Percentiles rank a stretch among this genome's conserved stretches.
These are phyloP conservation scores for Irpex sp. DNA, from an alignment of 1,284 basidiomycete genomes.

Conservation along the genomic window DNA sequence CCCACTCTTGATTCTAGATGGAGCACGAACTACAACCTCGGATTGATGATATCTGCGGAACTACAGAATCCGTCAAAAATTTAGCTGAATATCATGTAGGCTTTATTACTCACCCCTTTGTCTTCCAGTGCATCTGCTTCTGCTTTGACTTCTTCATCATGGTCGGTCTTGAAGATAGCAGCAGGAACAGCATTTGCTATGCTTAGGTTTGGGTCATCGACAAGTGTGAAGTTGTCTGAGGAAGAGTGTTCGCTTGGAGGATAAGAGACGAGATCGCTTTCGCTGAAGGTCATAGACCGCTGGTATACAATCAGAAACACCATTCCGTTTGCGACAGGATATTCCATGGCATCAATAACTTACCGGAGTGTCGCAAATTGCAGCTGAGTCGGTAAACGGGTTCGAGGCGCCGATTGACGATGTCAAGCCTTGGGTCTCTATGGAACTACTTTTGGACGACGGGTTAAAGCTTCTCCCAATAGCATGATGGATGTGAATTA, in stretches of 20 bases:
- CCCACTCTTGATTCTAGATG: slow-evolving; percentile 28
- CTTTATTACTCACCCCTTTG: slow-evolving; percentile 31
- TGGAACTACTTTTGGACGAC: background rate
- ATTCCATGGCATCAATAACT: background rate
- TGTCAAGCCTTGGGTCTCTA: background rate
- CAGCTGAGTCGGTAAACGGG: slow-evolving; percentile 20
- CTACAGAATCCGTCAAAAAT: slow-evolving; percentile 21
- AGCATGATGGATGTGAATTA: slow-evolving; percentile 28
- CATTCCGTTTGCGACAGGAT: background rate
- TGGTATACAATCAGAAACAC: slow-evolving; percentile 28
- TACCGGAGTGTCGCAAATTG: slow-evolving; percentile 21
- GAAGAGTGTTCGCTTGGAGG: slow-evolving; percentile 2
- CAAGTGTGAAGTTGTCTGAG: slow-evolving; percentile 4
- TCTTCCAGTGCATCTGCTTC: slow-evolving; percentile 21
- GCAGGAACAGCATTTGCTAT: slow-evolving; percentile 9
- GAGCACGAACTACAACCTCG: slow-evolving; percentile 35
- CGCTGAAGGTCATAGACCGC: slow-evolving; percentile 1
- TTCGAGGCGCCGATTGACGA: background rate
- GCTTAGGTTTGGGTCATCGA: background rate
- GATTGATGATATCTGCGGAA: slow-evolving; percentile 50
- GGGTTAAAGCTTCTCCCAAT: slow-evolving; percentile 21
- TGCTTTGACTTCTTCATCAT: slow-evolving; percentile 18
- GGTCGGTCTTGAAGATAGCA: slow-evolving; percentile 1
- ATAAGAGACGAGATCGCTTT: background rate
- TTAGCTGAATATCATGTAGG: too few relatives aligned